These are phyloP conservation scores for Fusarium brachygibbosum DNA, from an alignment of 2,329 filamentous ascomycete species.

Conservation along the genomic window DNA sequence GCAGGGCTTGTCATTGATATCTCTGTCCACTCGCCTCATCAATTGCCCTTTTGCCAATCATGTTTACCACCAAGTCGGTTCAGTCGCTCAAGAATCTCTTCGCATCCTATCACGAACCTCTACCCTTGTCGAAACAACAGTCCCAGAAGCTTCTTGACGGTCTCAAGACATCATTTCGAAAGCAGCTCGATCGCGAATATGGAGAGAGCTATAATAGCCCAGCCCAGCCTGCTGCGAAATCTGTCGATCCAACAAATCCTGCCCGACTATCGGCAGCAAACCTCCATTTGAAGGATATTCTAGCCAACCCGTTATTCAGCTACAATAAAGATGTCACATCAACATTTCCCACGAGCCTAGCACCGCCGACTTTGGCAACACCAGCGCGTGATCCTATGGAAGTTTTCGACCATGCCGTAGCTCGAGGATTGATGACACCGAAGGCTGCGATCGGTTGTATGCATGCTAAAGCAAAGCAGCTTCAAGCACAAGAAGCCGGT, in stretches of 20 bases:
- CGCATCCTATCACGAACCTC: slow-evolving; percentile 64
- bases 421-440: slow-evolving; percentile 68
- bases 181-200: slow-evolving; percentile 70
- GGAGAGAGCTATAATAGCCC: slow-evolving; percentile 57
- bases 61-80: slow-evolving; percentile 57
- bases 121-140: slow-evolving; percentile 64
- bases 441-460: slow-evolving; percentile 68
- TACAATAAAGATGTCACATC: slow-evolving; percentile 49
- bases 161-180: slow-evolving; percentile 69
- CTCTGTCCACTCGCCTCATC: slow-evolving; percentile 54
- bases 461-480: slow-evolving; percentile 60
- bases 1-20: slow-evolving; percentile 31
- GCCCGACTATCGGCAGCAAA: slow-evolving; percentile 57
- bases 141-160: slow-evolving; percentile 68
- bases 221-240: slow-evolving; percentile 32
- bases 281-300: slow-evolving; percentile 68
- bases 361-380: slow-evolving; percentile 15
- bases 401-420: slow-evolving; percentile 69
- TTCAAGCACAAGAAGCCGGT: slow-evolving; percentile 51
- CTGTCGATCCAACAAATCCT: slow-evolving; percentile 34
- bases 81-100: slow-evolving; percentile 57
- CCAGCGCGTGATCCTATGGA: slow-evolving; percentile 62
- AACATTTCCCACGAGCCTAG: slow-evolving; percentile 31
- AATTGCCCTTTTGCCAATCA: slow-evolving; percentile 49
- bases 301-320: slow-evolving; percentile 69